phyloP scores from a whole-genome alignment of 2,329 filamentous ascomycete species.

The Apiospora marii region DNA sequence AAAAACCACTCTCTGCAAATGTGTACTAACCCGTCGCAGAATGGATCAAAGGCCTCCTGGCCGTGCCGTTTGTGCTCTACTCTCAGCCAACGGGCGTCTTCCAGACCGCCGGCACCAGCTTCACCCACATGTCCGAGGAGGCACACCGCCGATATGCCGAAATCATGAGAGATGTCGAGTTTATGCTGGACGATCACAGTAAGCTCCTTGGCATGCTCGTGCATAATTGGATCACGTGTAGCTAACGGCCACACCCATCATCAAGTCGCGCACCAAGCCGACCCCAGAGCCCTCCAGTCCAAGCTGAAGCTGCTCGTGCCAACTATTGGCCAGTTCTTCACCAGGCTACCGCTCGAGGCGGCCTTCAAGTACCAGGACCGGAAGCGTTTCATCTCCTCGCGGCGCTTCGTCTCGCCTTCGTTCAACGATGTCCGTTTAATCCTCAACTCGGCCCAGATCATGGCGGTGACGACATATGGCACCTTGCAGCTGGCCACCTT shows the following conservation, averaged over 20 bases:
- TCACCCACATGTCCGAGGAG: constrained; percentile 77
- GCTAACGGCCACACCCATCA: constrained; percentile 16
- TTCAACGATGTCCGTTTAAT: constrained; percentile 97
- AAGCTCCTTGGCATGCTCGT: constrained; percentile 32
- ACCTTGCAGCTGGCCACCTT: constrained; percentile 89
- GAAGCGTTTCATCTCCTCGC: constrained; percentile 84
- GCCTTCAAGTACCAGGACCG: constrained; percentile 92
- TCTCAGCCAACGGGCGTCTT: constrained; percentile 92
- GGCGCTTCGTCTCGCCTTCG: constrained; percentile 92
- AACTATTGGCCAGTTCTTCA: constrained; percentile 93
- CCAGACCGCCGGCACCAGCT: constrained; percentile 69
- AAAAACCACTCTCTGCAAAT: not conserved
- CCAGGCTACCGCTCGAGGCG: constrained; percentile 82
- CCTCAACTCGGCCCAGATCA: constrained; percentile 92
- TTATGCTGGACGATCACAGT: constrained; percentile 93
- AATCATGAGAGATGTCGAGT: constrained; percentile 93
- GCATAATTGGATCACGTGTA: not conserved
- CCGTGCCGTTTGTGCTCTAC: constrained; percentile 95
- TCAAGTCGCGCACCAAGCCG: constrained; percentile 63
- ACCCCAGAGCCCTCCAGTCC: constrained; percentile 73
- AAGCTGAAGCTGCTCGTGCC: constrained; percentile 94
- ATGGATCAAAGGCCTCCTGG: constrained; percentile 96
- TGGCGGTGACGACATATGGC: constrained; percentile 81
- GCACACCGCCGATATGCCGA: constrained; percentile 91
- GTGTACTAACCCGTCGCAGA: constrained; percentile 54